phyloP scores from a whole-genome alignment of 164 flowering plant genomes.

The Nymphaea thermarum region DNA sequence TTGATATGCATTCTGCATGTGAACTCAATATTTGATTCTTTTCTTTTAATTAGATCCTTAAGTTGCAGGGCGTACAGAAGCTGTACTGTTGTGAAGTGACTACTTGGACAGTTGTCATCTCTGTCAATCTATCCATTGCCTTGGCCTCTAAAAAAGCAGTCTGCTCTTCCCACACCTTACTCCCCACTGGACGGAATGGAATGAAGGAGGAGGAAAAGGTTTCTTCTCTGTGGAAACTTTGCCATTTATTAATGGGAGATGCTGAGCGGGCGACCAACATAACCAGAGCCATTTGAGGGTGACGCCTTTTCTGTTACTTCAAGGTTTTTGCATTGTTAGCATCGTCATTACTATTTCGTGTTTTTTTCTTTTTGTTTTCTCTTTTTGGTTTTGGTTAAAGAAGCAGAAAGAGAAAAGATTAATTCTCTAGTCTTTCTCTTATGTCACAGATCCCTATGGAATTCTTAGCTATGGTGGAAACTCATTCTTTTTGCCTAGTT shows the following conservation, averaged over 20 bases:
- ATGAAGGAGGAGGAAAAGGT: constrained; percentile 3
- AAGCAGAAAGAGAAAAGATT: neutral
- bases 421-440: constrained; percentile 24
- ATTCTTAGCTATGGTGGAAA: constrained; percentile 20
- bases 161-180: constrained; percentile 10
- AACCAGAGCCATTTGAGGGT: constrained; percentile 3
- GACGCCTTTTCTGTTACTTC: neutral
- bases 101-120: constrained; percentile 41
- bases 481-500: constrained; percentile 71
- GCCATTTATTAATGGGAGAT: neutral
- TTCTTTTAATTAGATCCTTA: constrained; percentile 16
- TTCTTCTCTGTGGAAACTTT: neutral
- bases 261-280: neutral
- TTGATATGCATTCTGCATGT: neutral
- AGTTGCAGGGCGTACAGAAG: constrained; percentile 21
- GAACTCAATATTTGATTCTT: constrained; percentile 6
- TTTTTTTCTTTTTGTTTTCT: neutral
- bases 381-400: neutral
- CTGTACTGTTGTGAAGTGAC: constrained; percentile 49
- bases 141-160: constrained; percentile 24
- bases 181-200: constrained; percentile 10
- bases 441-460: constrained; percentile 82
- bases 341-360: neutral
- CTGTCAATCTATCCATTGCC: constrained; percentile 33
- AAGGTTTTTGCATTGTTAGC: neutral